phyloP scores from a whole-genome alignment of 2,329 filamentous ascomycete species.

The Colletotrichum camelliae region DNA sequence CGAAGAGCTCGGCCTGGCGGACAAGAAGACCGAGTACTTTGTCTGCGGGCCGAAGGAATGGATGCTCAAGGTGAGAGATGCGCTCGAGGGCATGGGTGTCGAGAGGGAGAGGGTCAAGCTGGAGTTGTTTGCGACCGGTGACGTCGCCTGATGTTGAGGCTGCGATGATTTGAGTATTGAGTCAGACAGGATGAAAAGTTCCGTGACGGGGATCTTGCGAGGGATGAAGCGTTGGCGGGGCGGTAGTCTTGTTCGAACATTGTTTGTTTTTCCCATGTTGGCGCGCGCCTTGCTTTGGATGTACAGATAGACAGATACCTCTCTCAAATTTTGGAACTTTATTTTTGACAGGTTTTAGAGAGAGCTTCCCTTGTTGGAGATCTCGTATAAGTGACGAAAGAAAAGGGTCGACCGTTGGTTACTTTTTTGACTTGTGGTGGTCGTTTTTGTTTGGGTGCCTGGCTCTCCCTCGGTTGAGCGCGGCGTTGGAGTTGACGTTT shows the following conservation, averaged over 20 bases:
- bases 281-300: neutral
- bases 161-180: neutral
- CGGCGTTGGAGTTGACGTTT: neutral
- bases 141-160: conserved; percentile 28
- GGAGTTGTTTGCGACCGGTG: conserved; percentile 71
- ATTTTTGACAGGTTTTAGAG: neutral
- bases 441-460: neutral
- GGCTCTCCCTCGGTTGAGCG: neutral
- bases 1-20: conserved; percentile 58
- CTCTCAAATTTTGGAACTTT: neutral
- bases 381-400: neutral
- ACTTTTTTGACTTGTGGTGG: neutral
- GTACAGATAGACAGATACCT: conserved; percentile 14
- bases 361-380: neutral
- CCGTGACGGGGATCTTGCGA: conserved; percentile 10
- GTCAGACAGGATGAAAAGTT: neutral
- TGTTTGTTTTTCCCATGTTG: neutral
- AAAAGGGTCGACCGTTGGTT: neutral
- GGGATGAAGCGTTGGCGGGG: conserved; percentile 1
- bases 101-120: conserved; percentile 63
- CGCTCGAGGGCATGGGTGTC: conserved; percentile 62
- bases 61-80: conserved; percentile 66
- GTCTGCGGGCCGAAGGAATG: conserved; percentile 74
- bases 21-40: conserved; percentile 67
- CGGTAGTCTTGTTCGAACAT: neutral